Conservation (phyloP, 352 stramenopile species). For the Pythium sukuiense region DNA sequence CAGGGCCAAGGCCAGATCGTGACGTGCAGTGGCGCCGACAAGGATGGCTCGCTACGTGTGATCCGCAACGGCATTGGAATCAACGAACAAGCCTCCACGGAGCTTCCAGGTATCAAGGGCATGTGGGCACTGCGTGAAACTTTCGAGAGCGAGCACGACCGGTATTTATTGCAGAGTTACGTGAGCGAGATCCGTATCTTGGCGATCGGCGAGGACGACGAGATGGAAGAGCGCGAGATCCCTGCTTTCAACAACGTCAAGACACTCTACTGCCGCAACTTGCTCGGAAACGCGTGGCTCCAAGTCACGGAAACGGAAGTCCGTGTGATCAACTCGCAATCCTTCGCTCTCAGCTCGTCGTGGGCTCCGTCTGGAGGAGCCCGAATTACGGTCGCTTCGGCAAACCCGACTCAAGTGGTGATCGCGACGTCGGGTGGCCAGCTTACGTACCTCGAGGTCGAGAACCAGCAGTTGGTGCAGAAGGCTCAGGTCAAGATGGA, state of each 20-base stretch:
- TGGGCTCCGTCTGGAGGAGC: slow-evolving; percentile 70
- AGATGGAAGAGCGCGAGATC: slow-evolving; percentile 93
- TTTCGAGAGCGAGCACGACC: slow-evolving; percentile 90
- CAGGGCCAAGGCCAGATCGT: slow-evolving; percentile 96
- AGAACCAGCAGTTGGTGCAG: slow-evolving; percentile 57
- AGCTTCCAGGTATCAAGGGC: slow-evolving; percentile 96
- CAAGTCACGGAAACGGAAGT: slow-evolving; percentile 94
- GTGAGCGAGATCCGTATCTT: slow-evolving; percentile 96
- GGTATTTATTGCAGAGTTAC: slow-evolving; percentile 96
- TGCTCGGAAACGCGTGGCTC: slow-evolving; percentile 84
- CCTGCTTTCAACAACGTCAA: slow-evolving; percentile 79
- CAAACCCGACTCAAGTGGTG: slow-evolving; percentile 92
- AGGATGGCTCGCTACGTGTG: slow-evolving; percentile 95
- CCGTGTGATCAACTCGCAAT: slow-evolving; percentile 82
- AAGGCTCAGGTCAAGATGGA: slow-evolving; percentile 80
- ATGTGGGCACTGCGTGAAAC: slow-evolving; percentile 94
- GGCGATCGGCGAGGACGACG: slow-evolving; percentile 87
- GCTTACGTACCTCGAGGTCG: slow-evolving; percentile 89
- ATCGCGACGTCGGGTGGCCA: slow-evolving; percentile 90
- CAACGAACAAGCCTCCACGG: slow-evolving; percentile 94
- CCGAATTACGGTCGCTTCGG: slow-evolving; percentile 82
- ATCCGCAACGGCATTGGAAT: slow-evolving; percentile 99
- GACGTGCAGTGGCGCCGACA: slow-evolving; percentile 95
- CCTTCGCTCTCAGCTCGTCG: slow-evolving; percentile 59
- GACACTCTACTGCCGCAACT: slow-evolving; percentile 94